These are phyloP conservation scores for Pestalotiopsis sp. DNA, from an alignment of 2,329 filamentous ascomycete species.

Conservation along the genomic window DNA sequence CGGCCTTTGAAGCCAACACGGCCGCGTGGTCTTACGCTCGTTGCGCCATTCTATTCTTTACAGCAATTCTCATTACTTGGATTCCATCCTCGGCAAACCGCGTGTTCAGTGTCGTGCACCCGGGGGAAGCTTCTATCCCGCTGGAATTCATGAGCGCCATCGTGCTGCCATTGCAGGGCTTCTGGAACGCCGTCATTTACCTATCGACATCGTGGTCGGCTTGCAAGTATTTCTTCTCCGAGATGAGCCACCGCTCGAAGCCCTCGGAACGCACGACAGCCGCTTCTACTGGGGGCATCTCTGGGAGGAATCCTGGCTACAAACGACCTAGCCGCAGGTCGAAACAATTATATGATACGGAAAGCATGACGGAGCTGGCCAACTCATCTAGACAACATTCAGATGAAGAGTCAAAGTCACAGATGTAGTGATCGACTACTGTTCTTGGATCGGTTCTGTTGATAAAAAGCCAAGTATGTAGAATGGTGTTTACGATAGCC, in stretches of 20 bases:
- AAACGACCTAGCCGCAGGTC: conserved; percentile 30
- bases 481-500: neutral
- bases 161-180: conserved; percentile 79
- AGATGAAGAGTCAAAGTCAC: conserved; percentile 29
- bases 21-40: conserved; percentile 73
- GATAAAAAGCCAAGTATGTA: neutral
- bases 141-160: conserved; percentile 73
- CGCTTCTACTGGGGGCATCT: conserved; percentile 19
- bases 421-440: neutral
- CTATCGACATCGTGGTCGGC: conserved; percentile 68
- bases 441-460: neutral
- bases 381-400: conserved; percentile 36
- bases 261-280: conserved; percentile 22
- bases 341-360: conserved; percentile 46
- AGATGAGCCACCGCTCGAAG: conserved; percentile 27
- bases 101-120: conserved; percentile 68
- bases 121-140: conserved; percentile 51
- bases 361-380: conserved; percentile 55
- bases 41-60: conserved; percentile 72
- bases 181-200: conserved; percentile 85
- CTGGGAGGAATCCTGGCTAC: conserved; percentile 33
- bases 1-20: conserved; percentile 57
- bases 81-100: conserved; percentile 79
- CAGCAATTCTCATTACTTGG: conserved; percentile 73
- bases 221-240: conserved; percentile 52